These are phyloP conservation scores for Rutidosis leptorrhynchoides DNA, from an alignment of 129 eudicot genomes.

Conservation along the genomic window DNA sequence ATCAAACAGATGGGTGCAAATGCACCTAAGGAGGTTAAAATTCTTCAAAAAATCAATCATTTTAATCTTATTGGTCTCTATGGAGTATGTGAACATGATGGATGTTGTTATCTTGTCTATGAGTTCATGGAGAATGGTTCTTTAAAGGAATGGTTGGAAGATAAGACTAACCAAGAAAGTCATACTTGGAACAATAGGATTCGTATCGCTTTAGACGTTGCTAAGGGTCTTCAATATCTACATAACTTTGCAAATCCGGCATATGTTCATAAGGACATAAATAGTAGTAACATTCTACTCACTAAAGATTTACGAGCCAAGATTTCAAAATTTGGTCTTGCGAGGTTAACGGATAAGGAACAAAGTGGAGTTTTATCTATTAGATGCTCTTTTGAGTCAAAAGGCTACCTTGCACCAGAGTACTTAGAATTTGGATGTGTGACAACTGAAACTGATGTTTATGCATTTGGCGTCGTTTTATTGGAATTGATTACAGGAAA, in stretches of 20 bases:
- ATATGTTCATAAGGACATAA: constrained; percentile 67
- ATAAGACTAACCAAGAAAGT: constrained; percentile 16
- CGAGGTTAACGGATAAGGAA: constrained; percentile 39
- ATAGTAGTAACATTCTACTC: constrained; percentile 54
- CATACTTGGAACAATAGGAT: constrained; percentile 54
- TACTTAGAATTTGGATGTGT: constrained; percentile 46
- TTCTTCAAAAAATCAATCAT: constrained; percentile 54
- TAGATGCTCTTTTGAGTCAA: constrained; percentile 37
- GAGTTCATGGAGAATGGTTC: constrained; percentile 67
- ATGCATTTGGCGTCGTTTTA: constrained; percentile 79
- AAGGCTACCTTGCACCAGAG: constrained; percentile 80
- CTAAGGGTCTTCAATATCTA: constrained; percentile 63
- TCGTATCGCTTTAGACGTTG: constrained; percentile 60
- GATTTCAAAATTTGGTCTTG: constrained; percentile 58
- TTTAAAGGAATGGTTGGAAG: constrained; percentile 49
- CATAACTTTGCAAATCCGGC: constrained; percentile 70
- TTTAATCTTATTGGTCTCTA: constrained; percentile 60
- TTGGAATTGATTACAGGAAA: constrained; percentile 71
- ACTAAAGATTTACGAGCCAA: constrained; percentile 53
- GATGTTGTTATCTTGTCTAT: constrained; percentile 53
- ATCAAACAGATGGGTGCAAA: constrained; percentile 50
- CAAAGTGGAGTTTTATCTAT: constrained; percentile 38
- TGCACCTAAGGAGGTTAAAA: constrained; percentile 49
- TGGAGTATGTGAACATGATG: constrained; percentile 58
- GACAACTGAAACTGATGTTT: constrained; percentile 68